Percentiles rank a stretch among this genome's conserved stretches.
phyloP scores from a whole-genome alignment of 2,329 filamentous ascomycete genomes.

The Graphiopsis chlorocephala region DNA sequence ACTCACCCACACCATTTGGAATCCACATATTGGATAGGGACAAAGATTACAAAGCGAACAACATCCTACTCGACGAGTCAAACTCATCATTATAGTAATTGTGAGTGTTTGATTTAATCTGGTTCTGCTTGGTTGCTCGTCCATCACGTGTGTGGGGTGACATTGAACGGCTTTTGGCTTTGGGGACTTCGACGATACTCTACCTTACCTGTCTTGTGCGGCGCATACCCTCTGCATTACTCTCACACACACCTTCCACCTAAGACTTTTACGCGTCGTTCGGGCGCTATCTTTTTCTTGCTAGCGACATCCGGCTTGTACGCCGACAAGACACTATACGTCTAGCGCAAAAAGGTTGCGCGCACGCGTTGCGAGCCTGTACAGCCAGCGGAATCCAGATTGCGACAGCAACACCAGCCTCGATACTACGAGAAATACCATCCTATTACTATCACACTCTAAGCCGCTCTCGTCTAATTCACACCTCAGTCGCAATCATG shows the following conservation, averaged over 20 bases:
- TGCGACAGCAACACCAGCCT: background rate
- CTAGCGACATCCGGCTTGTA: background rate
- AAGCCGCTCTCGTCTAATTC: background rate
- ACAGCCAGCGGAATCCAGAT: background rate
- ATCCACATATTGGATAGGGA: background rate
- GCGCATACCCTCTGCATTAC: background rate
- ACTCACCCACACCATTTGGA: background rate
- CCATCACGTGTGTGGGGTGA: background rate
- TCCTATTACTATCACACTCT: background rate
- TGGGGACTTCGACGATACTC: background rate
- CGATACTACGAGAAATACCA: background rate
- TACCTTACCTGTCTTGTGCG: background rate
- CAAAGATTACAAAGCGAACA: background rate
- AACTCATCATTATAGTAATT: no score
- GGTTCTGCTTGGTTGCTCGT: background rate
- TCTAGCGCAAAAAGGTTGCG: background rate
- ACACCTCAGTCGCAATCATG: background rate
- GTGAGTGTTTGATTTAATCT: background rate
- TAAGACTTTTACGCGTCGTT: background rate
- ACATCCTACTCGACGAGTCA: background rate
- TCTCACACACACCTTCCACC: background rate
- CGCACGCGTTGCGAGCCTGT: background rate
- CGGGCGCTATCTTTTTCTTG: background rate
- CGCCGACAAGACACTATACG: background rate
- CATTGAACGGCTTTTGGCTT: background rate